Base-by-base conservation (phyloP, 345 rosid species). In the Iberis pinnata region DNA sequence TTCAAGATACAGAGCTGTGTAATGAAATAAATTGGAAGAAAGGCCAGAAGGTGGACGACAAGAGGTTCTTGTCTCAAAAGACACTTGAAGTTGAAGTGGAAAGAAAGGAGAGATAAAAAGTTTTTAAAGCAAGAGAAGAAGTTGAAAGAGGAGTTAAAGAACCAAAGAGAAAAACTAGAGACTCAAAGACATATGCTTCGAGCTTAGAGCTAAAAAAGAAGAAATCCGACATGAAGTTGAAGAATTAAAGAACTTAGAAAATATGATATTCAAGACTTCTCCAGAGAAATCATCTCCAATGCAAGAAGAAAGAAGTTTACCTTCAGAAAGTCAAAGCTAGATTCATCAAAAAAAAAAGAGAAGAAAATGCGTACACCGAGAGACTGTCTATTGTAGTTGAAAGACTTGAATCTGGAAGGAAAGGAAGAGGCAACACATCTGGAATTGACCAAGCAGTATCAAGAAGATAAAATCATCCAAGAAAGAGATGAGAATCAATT, bases 131-230 rank as follows among this genome's bases (percentile, higher is more conserved):
- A n/a, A n/a, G n/a, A n/a, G n/a, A n/a, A n/a, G n/a, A n/a, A n/a
- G n/a, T n/a, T n/a, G n/a, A n/a, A n/a, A n/a, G n/a, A n/a, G n/a
- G n/a, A n/a, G n/a, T n/a, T n/a, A n/a, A n/a, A n/a, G n/a, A n/a
- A n/a, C n/a, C n/a, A n/a, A n/a, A n/a, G n/a, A n/a, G n/a, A n/a
- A n/a, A n/a, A n/a, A n/a, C n/a, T n/a, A n/a, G n/a, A n/a, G n/a
- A n/a, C n/a, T n/a, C 98, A 88, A 69, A 83, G 98, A 62, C 86
- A 88, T 68, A 38, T 83, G 40, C 69, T 88, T 64, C 81, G 65
- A 70, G 75, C 69, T 88, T 64, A 80, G 65, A 70, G 75, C 76
- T 14, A 96, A 88, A 69, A 78, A 88, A 70, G 79, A 81, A 60
- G 89, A 75, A 53, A 76, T 92, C 63, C 74, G 60, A 67, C 56